Percentiles rank a stretch among this genome's conserved stretches.
Evolutionary conservation across 345 rosid species (phyloP).

Genomic region (Theobroma cacao): DNA sequence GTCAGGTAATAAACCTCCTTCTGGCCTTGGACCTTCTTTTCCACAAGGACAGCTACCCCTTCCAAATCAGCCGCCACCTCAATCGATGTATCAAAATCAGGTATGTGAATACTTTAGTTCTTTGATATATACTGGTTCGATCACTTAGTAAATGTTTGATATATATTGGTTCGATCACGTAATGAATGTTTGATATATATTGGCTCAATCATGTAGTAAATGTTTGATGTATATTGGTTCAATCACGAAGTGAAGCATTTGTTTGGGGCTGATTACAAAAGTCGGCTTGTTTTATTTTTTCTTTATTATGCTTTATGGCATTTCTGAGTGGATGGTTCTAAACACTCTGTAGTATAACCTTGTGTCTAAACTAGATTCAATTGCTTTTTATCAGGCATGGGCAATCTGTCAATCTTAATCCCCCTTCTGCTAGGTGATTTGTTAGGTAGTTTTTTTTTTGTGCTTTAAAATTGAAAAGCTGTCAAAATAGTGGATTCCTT

Average conservation of each 20-base stretch:
- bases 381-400: neutral
- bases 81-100: slow-evolving; percentile 49
- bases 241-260: neutral
- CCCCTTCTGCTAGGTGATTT: neutral
- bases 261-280: neutral
- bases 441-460: neutral
- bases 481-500: neutral
- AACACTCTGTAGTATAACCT: neutral
- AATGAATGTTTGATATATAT: neutral
- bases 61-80: slow-evolving; percentile 53
- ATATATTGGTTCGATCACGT: neutral
- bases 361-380: neutral
- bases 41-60: slow-evolving; percentile 65
- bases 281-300: neutral
- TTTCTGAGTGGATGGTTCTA: neutral
- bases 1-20: slow-evolving; percentile 56
- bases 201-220: neutral
- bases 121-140: neutral
- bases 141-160: neutral
- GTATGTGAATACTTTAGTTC: slow-evolving; percentile 28
- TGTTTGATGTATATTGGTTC: no score
- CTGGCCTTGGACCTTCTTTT: slow-evolving; percentile 58
- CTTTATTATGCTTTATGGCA: neutral
- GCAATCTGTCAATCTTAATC: neutral
- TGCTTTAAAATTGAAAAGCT: neutral